Percentiles rank a stretch among this genome's conserved stretches.
phyloP scores from a whole-genome alignment of 305 asterid genomes.

The Fraxinus paxiana region DNA sequence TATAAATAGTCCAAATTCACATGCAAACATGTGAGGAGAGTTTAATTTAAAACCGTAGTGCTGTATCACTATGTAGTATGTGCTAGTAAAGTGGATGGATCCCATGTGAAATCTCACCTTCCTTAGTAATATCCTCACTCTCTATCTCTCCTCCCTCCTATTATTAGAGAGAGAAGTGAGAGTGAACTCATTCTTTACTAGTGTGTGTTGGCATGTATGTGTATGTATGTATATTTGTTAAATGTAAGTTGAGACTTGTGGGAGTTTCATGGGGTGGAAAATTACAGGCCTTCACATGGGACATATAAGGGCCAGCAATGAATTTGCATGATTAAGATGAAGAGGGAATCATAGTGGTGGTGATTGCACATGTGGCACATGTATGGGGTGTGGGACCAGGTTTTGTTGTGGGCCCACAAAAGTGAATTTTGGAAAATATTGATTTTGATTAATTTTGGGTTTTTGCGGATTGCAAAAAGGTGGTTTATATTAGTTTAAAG shows the following conservation, averaged over 20 bases:
- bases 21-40: constrained; percentile 43
- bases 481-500: not conserved
- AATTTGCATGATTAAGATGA: constrained; percentile 3
- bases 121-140: not conserved
- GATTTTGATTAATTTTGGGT: not conserved
- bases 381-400: not conserved
- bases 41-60: constrained; percentile 22
- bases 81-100: constrained; percentile 24
- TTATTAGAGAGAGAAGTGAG: constrained; percentile 31
- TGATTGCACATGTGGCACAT: constrained; percentile 27
- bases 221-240: not conserved
- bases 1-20: constrained; percentile 35
- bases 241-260: not conserved
- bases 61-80: constrained; percentile 25
- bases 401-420: constrained; percentile 8
- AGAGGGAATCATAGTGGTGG: constrained; percentile 4
- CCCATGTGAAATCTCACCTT: constrained; percentile 39
- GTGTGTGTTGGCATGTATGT: constrained; percentile 1
- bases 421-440: not conserved
- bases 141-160: constrained; percentile 5
- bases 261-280: not conserved
- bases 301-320: not conserved
- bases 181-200: not conserved
- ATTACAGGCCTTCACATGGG: constrained; percentile 29
- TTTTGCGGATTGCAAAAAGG: not conserved